phyloP scores from a whole-genome alignment of 768 basidiomycete genomes.

The Suillus clintonianus region DNA sequence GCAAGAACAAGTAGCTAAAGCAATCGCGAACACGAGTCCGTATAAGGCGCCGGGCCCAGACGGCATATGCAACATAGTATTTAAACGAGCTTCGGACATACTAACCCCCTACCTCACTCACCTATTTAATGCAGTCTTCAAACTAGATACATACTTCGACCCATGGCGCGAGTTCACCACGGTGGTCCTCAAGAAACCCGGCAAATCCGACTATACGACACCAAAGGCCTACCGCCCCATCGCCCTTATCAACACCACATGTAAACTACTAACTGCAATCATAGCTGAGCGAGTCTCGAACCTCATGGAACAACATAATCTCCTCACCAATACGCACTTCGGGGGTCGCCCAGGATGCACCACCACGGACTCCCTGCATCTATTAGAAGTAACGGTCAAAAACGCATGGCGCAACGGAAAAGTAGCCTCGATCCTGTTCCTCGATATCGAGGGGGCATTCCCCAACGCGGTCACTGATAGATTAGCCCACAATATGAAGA shows the following conservation, averaged over 20 bases:
- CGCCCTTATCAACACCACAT: conserved; percentile 32
- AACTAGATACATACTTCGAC: not conserved
- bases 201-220: conserved; percentile 33
- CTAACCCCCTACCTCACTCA: not conserved
- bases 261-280: conserved; percentile 29
- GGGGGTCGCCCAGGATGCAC: not conserved
- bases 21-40: no score
- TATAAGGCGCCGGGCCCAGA: no score
- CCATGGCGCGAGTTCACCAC: not conserved
- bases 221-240: conserved; percentile 41
- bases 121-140: not conserved
- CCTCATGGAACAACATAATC: conserved; percentile 29
- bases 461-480: conserved; percentile 15
- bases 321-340: conserved; percentile 39
- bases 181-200: conserved; percentile 29
- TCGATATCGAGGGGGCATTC: conserved; percentile 39
- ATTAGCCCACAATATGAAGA: conserved; percentile 35
- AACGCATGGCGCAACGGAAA: conserved; percentile 35
- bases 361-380: conserved; percentile 37
- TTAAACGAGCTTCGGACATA: conserved; percentile 2
- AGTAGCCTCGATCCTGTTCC: conserved; percentile 32
- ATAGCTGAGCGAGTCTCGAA: conserved; percentile 29
- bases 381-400: conserved; percentile 35
- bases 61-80: no score
- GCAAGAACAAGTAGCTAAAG: no score